Percentiles rank a stretch among this genome's conserved stretches.
Conservation (phyloP, 108 stramenopile genomes). For the Pseudonitzschia pungens region DNA sequence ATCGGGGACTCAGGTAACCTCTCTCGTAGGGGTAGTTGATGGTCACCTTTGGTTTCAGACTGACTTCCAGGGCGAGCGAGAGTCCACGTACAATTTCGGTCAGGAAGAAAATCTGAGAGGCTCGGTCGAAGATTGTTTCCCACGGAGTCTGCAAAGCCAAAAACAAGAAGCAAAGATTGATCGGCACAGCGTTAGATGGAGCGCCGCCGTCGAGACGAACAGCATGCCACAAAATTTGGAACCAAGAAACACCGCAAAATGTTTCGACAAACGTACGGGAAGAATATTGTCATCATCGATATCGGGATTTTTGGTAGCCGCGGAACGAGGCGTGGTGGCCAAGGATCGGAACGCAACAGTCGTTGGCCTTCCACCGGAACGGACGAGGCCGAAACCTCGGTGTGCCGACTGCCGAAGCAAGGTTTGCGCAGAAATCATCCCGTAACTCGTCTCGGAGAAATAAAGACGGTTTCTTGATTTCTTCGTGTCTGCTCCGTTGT, state of each 20-base stretch:
- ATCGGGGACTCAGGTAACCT: constrained; percentile 94
- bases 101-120: constrained; percentile 88
- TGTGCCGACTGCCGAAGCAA: neutral
- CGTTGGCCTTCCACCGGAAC: neutral
- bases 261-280: constrained; percentile 33
- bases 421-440: neutral
- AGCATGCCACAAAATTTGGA: neutral
- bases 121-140: constrained; percentile 81
- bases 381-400: neutral
- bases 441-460: neutral
- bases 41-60: constrained; percentile 89
- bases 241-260: neutral
- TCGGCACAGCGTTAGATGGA: no score
- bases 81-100: constrained; percentile 88
- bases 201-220: no score
- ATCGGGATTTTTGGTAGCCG: constrained; percentile 30
- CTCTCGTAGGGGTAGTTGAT: constrained; percentile 99
- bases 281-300: constrained; percentile 44
- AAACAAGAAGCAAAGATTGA: neutral
- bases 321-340: constrained; percentile 40
- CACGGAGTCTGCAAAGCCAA: constrained; percentile 61
- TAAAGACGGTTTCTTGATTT: neutral
- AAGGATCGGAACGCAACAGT: constrained; percentile 19
- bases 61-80: constrained; percentile 77
- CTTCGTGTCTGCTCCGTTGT: no score